Evolutionary conservation across 129 eudicot genomes (phyloP), one percentile per base, ranked within the genome.

Genomic region (Heracleum sosnowskyi): DNA sequence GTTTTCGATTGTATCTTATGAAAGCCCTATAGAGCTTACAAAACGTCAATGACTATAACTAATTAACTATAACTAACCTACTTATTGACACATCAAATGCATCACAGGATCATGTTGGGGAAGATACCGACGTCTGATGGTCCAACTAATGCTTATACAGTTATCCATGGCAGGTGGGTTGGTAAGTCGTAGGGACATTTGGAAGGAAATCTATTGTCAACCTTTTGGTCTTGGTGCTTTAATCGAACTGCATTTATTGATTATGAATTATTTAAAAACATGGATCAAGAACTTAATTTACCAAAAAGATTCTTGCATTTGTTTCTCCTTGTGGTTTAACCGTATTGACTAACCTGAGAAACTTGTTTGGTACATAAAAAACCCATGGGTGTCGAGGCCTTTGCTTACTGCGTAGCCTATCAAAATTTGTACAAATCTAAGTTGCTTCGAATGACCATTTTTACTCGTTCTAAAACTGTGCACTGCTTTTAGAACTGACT

Each of bases 61-160:
- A 24, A 22, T 6, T 22, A 24, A 57, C 73, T 75, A 85, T 81
- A 80, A 78, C 77, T 83, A 86, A 83, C 88, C 86, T 87, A 76
- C 79, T 91, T 85, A 85, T 83, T 88, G 89, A 87, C 84, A 77
- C 82, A 88, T 91, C 80, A 74, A 78, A 92, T 89, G 90, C 92
- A 82, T 92, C 97, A 85, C 99, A 96, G 99, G 99, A 79, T 96
- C 82, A 69, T 80, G 85, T 89, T 96, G 99, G 99, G 97, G 89
- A 88, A 88, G 97, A 90, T 96, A 82, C 86, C 90, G 83, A 96
- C 97, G 75, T 84, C 96, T 87, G 97, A 90, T 82, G 99, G 97
- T 84, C 81, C 87, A 78, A 87, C 78, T 80, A 95, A 89, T 76
- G 99, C 93, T 81, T 96, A 82, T 85, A 92, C 97, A 83, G 77